Percentiles rank a stretch among this genome's conserved stretches.
These are phyloP conservation scores for Podila minutissima DNA, from an alignment of 192 early-diverging fungal genomes.

Conservation along the genomic window DNA sequence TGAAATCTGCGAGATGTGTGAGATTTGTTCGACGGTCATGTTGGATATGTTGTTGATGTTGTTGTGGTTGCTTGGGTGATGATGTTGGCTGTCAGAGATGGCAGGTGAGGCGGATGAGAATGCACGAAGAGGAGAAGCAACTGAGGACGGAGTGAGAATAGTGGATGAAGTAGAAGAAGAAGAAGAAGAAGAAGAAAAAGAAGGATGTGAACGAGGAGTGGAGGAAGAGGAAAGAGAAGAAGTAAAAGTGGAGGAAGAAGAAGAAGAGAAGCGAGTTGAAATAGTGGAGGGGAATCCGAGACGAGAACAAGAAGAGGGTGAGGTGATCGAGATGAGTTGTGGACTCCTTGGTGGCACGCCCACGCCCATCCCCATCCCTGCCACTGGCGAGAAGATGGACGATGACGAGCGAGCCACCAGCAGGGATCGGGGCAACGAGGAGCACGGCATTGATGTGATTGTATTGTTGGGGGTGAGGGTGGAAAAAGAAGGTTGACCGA, in stretches of 20 bases:
- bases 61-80: not conserved
- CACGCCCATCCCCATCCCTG: not conserved
- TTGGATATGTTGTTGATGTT: constrained; percentile 30
- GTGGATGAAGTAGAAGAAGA: not conserved
- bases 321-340: not conserved
- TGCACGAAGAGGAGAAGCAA: constrained; percentile 2
- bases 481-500: no score
- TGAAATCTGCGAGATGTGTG: constrained; percentile 39
- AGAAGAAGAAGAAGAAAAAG: not conserved
- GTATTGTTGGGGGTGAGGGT: constrained; percentile 2
- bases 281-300: constrained; percentile 5
- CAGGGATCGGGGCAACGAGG: constrained; percentile 32
- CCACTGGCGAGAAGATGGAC: constrained; percentile 1
- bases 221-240: constrained; percentile 1
- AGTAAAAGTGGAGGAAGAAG: not conserved
- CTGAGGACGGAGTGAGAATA: not conserved
- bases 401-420: constrained; percentile 6
- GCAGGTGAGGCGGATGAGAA: constrained; percentile 22
- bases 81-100: constrained; percentile 6
- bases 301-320: constrained; percentile 2
- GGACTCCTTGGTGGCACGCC: not conserved
- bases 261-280: constrained; percentile 3
- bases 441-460: constrained; percentile 17
- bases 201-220: constrained; percentile 1
- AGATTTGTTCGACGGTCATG: constrained; percentile 43